A percentile compares a stretch with the other conserved stretches of the same genome.
Evolutionary conservation across 441 rosid species (phyloP).

Genomic region (Gossypium trilobum): DNA sequence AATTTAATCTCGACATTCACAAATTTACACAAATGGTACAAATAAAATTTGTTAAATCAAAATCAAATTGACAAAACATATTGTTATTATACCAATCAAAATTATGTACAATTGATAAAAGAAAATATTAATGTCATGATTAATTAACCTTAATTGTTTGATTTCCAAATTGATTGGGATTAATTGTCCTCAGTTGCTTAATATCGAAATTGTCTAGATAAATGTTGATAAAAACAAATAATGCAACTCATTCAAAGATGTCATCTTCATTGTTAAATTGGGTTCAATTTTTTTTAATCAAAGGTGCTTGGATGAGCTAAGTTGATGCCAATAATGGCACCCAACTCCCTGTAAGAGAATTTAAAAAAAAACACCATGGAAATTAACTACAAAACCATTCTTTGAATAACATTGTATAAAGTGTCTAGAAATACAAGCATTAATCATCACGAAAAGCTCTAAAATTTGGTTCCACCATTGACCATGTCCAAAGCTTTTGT

Average conservation of each 20-base stretch:
- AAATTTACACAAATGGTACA: too few species aligned
- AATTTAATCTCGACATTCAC: too few species aligned
- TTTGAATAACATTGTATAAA: background rate
- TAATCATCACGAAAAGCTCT: background rate
- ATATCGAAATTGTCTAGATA: background rate
- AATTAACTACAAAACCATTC: background rate
- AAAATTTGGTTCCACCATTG: slow-evolving; percentile 12
- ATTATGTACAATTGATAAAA: too few species aligned
- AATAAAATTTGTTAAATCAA: too few species aligned
- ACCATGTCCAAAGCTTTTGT: slow-evolving; percentile 28
- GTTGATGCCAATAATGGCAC: background rate
- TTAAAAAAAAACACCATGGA: background rate
- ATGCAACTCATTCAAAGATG: background rate
- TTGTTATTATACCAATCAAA: too few species aligned
- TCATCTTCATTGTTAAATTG: background rate
- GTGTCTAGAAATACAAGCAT: background rate
- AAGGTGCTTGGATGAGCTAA: background rate
- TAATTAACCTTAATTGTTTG: too few species aligned
- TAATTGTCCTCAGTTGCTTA: too few species aligned
- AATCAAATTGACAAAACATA: too few species aligned
- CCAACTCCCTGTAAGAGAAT: background rate
- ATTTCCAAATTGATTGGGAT: too few species aligned
- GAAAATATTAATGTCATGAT: too few species aligned
- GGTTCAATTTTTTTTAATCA: background rate
- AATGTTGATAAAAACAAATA: background rate